Conservation (phyloP, 202 grass and related monocot genomes). For the Panicum virgatum region DNA sequence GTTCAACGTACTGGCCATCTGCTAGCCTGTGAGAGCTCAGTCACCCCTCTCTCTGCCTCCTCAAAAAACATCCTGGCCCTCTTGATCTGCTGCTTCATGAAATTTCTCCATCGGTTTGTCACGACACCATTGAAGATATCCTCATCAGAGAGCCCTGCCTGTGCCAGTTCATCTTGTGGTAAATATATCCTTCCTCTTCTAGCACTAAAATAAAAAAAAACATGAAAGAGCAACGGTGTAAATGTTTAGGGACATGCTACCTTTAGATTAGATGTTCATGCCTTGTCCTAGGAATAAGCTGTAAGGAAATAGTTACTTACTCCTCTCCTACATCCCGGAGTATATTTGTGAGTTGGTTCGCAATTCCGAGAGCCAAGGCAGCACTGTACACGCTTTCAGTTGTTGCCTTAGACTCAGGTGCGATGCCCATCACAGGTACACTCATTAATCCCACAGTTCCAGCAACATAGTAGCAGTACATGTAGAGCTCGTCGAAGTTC, state of each 20-base stretch:
- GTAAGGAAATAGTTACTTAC: constrained; percentile 39
- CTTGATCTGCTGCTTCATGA: constrained; percentile 94
- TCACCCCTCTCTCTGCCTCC: constrained; percentile 86
- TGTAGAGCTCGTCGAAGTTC: constrained; percentile 90
- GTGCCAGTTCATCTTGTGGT: constrained; percentile 79
- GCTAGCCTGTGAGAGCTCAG: constrained; percentile 86
- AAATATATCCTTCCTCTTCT: constrained; percentile 87
- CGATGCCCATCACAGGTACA: constrained; percentile 92
- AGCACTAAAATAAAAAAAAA: constrained; percentile 50
- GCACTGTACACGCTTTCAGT: constrained; percentile 82
- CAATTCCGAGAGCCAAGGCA: constrained; percentile 77
- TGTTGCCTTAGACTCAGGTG: constrained; percentile 69
- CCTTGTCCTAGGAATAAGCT: neutral
- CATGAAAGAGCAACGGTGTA: neutral
- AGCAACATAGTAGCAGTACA: constrained; percentile 97
- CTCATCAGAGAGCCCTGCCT: constrained; percentile 77
- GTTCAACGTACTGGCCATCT: constrained; percentile 75
- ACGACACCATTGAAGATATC: constrained; percentile 83
- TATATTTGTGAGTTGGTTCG: constrained; percentile 94
- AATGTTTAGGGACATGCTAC: neutral
- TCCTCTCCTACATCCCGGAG: constrained; percentile 93
- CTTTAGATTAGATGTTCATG: neutral
- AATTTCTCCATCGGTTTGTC: constrained; percentile 69
- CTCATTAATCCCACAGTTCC: constrained; percentile 91
- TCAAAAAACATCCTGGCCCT: constrained; percentile 87